Evolutionary conservation across 1,284 basidiomycete species (phyloP), one percentile per base, ranked within the genome.

Genomic region (Boletellus deceptivus): DNA sequence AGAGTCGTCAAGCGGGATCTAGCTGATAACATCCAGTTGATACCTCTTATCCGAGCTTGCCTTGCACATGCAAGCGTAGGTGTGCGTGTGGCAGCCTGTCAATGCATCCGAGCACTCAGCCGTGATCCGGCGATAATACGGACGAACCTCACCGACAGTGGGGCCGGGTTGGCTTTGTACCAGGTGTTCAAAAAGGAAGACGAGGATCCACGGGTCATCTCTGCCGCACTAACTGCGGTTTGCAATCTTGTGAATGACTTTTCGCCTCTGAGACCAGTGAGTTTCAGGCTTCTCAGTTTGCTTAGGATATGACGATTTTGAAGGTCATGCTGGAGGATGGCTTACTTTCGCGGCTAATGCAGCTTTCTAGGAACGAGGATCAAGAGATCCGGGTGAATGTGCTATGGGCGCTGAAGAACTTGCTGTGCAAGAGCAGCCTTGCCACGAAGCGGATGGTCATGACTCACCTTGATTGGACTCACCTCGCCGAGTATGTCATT

Each of bases 181-280:
- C 71, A 76, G 37, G 68, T 88, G 13, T 78, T 91, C 39, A 71
- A 74, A 50, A 71, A 70, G 50, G 64, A 73, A 43, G 76, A 82
- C 13, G 83, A 91, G 55, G 88, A 92, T 59, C 71, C 77, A 41
- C 73, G 86, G 11, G 89, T 95, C 24, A 77, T 84, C 43, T 78
- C 78, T 34, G 88, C 88, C 1, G 89, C 91, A 0, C 72, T 90
- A 0, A 78, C 83, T 1, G 86, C 85, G 1, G 77, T 95, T 4
- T 92, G 89, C 65, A 97, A 96, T 65, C 75, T 95, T 27, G 79
- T 95, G 4, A 86, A 84, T 49, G 89, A 94, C 52, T 93, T 91
- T 65, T 93, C 91, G 14, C 93, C 93, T 6, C 67, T 95, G 57
- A 76, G 84, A 53, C 68, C 74, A 49, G 89, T 89, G 55, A 60